phyloP scores from a whole-genome alignment of 2,329 filamentous ascomycete genomes.

The Penicillium polonicum region DNA sequence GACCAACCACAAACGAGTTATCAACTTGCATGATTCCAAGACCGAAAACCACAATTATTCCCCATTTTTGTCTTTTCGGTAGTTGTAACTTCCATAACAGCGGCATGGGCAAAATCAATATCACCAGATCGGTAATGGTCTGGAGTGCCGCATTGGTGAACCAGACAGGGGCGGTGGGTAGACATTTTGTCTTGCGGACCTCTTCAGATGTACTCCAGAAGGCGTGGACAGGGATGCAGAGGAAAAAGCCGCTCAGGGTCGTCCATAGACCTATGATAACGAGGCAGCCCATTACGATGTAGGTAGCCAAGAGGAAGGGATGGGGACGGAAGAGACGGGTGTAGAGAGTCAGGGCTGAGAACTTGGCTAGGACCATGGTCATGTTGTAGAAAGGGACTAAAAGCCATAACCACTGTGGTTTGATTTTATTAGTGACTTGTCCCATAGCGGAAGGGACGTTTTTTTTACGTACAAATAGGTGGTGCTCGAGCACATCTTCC shows the following conservation, averaged over 20 bases:
- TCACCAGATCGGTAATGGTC: constrained; percentile 27
- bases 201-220: constrained; percentile 23
- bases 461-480: constrained; percentile 24
- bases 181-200: constrained; percentile 14
- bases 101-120: constrained; percentile 31
- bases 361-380: constrained; percentile 32
- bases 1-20: background rate
- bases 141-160: constrained; percentile 31
- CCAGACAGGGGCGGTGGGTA: constrained; percentile 26
- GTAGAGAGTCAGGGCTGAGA: constrained; percentile 35
- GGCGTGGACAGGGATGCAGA: constrained; percentile 26
- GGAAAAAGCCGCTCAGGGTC: constrained; percentile 27
- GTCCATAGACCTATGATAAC: constrained; percentile 29
- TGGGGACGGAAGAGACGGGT: constrained; percentile 31
- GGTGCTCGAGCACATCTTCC: constrained; percentile 2
- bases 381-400: constrained; percentile 39
- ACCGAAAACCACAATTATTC: constrained; percentile 29
- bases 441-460: fast-evolving
- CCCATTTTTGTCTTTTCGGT: constrained; percentile 24
- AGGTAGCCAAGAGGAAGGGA: constrained; percentile 21
- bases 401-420: constrained; percentile 29
- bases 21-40: constrained; percentile 30
- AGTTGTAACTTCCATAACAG: constrained; percentile 24
- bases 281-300: constrained; percentile 21
- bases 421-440: background rate